Percentiles rank a stretch among this genome's conserved stretches.
These are phyloP conservation scores for Tetrahymena malaccensis DNA, from an alignment of 73 alveolate genomes.

Conservation along the genomic window DNA sequence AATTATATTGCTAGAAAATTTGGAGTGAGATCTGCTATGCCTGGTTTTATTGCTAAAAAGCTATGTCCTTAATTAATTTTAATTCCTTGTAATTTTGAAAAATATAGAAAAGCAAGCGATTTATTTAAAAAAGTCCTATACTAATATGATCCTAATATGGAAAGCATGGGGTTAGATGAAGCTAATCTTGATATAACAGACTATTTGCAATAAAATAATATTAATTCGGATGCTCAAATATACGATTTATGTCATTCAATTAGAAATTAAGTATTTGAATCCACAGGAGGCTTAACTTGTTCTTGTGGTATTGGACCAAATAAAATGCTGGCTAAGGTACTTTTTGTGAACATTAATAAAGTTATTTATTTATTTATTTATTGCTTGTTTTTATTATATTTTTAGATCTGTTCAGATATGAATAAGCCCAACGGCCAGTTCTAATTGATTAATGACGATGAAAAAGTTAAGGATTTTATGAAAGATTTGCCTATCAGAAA, in stretches of 20 bases:
- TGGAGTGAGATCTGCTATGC: slow-evolving; percentile 99
- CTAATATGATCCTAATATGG: slow-evolving; percentile 80
- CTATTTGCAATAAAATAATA: slow-evolving; percentile 43
- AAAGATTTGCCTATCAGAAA: slow-evolving; percentile 69
- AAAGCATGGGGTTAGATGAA: slow-evolving; percentile 93
- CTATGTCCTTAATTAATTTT: slow-evolving; percentile 91
- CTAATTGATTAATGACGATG: slow-evolving; percentile 57
- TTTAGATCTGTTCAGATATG: slow-evolving; percentile 82
- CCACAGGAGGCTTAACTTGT: slow-evolving; percentile 81
- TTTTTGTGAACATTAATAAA: no score
- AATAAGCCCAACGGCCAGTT: slow-evolving; percentile 96
- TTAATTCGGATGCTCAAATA: slow-evolving; percentile 63
- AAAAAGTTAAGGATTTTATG: slow-evolving; percentile 60
- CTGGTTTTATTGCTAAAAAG: slow-evolving; percentile 97
- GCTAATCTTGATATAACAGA: slow-evolving; percentile 89
- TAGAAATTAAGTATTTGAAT: slow-evolving; percentile 56
- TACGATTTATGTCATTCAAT: slow-evolving; percentile 68
- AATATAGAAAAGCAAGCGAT: slow-evolving; percentile 61
- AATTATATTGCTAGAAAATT: slow-evolving; percentile 94
- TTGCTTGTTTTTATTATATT: not conserved
- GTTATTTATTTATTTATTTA: no score
- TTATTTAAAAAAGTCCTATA: slow-evolving; percentile 48
- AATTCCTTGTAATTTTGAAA: slow-evolving; percentile 58
- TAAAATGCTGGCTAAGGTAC: slow-evolving; percentile 95
- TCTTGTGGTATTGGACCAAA: slow-evolving; percentile 98